A percentile compares a stretch with the other conserved stretches of the same genome.
Conservation (phyloP, 2,329 filamentous ascomycete genomes). For the Colletotrichum echinochloae region DNA sequence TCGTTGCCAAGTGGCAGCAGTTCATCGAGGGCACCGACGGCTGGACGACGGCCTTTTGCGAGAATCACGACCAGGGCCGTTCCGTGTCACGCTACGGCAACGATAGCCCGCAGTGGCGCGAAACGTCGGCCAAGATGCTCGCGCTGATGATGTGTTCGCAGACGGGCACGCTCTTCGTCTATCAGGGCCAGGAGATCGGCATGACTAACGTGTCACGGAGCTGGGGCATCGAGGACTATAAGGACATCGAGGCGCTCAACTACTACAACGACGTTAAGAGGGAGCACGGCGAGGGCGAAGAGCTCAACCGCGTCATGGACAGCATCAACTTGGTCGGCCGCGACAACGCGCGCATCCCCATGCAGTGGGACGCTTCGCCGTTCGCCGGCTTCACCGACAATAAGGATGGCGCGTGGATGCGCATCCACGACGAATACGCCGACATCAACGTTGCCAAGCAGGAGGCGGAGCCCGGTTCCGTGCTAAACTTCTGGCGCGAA, state of each 20-base stretch:
- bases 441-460: constrained; percentile 68
- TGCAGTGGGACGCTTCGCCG: constrained; percentile 70
- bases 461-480: constrained; percentile 56
- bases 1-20: constrained; percentile 62
- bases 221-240: constrained; percentile 62
- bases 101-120: constrained; percentile 57
- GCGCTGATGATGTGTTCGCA: constrained; percentile 59
- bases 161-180: constrained; percentile 66
- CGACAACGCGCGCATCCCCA: constrained; percentile 75
- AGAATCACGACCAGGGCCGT: constrained; percentile 72
- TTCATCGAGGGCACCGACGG: constrained; percentile 65
- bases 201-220: constrained; percentile 63
- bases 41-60: constrained; percentile 70
- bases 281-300: constrained; percentile 57
- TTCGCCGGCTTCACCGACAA: constrained; percentile 72
- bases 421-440: constrained; percentile 67
- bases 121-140: constrained; percentile 64
- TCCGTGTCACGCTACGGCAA: constrained; percentile 65
- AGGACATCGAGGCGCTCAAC: constrained; percentile 62
- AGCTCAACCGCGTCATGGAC: constrained; percentile 59
- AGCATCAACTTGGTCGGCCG: constrained; percentile 70
- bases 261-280: constrained; percentile 60
- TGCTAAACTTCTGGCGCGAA: constrained; percentile 71
- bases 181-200: constrained; percentile 70
- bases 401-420: constrained; percentile 65